Percentiles rank a stretch among this genome's conserved stretches.
Evolutionary conservation across 2,329 filamentous ascomycete species (phyloP).

Genomic region (Mariannaea sp.): DNA sequence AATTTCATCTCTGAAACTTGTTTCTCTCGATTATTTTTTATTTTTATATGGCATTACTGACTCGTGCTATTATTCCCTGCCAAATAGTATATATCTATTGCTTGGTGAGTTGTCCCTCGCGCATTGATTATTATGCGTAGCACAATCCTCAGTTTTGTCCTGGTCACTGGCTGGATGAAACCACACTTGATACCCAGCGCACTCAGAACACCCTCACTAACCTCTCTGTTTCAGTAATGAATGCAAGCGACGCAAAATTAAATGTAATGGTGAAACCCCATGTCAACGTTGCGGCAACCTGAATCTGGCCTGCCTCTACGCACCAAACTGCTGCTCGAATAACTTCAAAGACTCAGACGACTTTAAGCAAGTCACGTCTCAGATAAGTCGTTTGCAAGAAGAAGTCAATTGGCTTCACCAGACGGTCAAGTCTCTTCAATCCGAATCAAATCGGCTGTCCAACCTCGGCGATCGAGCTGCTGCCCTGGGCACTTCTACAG

Average conservation of each 20-base stretch:
- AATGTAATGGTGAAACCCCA: conserved; percentile 72
- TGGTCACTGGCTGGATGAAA: background rate
- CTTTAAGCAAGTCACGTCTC: conserved; percentile 78
- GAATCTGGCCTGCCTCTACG: conserved; percentile 68
- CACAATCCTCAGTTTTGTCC: no score
- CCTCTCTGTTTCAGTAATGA: conserved; percentile 62
- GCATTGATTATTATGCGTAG: background rate
- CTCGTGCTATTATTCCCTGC: no score
- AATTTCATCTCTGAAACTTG: no score
- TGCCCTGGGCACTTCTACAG: conserved; percentile 39
- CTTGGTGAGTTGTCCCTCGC: conserved; percentile 54
- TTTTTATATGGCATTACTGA: no score
- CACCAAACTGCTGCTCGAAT: conserved; percentile 70
- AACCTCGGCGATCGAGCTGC: conserved; percentile 50
- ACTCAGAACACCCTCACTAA: conserved; percentile 5
- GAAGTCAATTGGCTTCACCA: conserved; percentile 80
- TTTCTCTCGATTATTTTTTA: background rate
- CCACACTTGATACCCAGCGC: no score
- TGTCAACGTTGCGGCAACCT: conserved; percentile 72
- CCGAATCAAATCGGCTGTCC: conserved; percentile 53
- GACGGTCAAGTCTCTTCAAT: conserved; percentile 70
- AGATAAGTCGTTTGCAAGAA: conserved; percentile 77
- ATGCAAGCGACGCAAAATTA: conserved; percentile 76
- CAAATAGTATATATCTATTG: conserved; percentile 64
- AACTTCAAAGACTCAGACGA: conserved; percentile 93